Base-by-base conservation (phyloP, 2,329 filamentous ascomycete species). In the Neofusicoccum ribis region DNA sequence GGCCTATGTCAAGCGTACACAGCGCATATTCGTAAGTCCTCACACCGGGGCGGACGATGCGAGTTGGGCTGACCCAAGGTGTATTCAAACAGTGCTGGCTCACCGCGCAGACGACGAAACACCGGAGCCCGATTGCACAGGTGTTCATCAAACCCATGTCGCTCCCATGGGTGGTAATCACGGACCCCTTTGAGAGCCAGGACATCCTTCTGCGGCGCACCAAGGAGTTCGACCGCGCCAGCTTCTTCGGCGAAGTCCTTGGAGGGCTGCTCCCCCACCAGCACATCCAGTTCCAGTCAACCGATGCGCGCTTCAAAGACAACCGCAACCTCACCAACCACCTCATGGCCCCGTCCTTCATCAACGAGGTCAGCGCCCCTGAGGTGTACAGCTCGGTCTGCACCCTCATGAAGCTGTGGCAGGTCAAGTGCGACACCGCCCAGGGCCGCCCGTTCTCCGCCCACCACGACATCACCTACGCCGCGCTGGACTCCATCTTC, bases 211-310 rank as follows among this genome's bases (percentile, higher is more conserved):
- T 79, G 5, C 77, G 80, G 1, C 78, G 81, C 14, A 69, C 68
- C 34, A 78, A 77, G 52, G 81, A 83, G 47, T 83, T 83, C 54
- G 81, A 83, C 68, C 76, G 79, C 11, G 76, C 74, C 50, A 68
- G 68, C 58, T 74, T 75, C 68, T 76, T 78, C 37, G 66, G 37
- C 63, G 66, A 67, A 63, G 66, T 77, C 3, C 71, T 80, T 23
- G 69, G 69, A 34, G 76, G 76, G 23, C 70, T 77, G 20, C 66
- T 73, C 23, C 75, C 73, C 1, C 63, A 76, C 46, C 72, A 76
- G 64, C 78, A 79, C 65, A 74, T 74, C 31, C 67, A 72, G 34
- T 71, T 74, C 52, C 64, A 69, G 61, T 75, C 74, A 4, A 73
- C 70, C 1, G 73, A 76, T 27, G 62, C 70, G 0, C 69, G 69